These are phyloP conservation scores for Candida glaebosa DNA, from an alignment of 805 yeast species.

Conservation along the genomic window DNA sequence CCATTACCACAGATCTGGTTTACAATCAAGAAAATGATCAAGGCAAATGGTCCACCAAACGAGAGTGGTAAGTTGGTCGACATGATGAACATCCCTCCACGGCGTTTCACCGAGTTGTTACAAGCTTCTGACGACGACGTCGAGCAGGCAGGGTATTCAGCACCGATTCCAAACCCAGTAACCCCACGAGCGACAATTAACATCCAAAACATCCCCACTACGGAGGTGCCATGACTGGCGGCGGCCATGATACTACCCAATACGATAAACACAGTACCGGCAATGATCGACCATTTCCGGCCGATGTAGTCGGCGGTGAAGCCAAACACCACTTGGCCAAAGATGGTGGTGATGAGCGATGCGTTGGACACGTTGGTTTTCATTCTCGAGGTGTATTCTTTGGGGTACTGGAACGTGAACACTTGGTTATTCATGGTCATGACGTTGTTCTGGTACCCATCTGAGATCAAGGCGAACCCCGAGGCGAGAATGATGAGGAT, in stretches of 20 bases:
- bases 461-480: constrained; percentile 73
- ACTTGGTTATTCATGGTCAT: constrained; percentile 68
- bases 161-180: constrained; percentile 77
- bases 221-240: constrained; percentile 60
- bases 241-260: constrained; percentile 65
- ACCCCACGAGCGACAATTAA: constrained; percentile 69
- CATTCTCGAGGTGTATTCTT: constrained; percentile 41
- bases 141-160: constrained; percentile 70
- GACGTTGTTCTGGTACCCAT: constrained; percentile 73
- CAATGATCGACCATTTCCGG: constrained; percentile 66
- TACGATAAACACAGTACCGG: constrained; percentile 59
- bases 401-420: constrained; percentile 47
- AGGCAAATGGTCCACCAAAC: constrained; percentile 77
- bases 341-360: constrained; percentile 62
- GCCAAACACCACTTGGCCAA: constrained; percentile 69
- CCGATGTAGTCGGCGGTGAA: constrained; percentile 62
- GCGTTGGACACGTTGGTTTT: constrained; percentile 69
- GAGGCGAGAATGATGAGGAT: constrained; percentile 54
- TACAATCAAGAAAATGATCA: constrained; percentile 64
- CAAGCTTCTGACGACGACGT: constrained; percentile 72
- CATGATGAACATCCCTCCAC: constrained; percentile 65
- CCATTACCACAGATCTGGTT: constrained; percentile 46
- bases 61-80: constrained; percentile 72
- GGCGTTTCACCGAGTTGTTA: constrained; percentile 56
- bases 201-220: constrained; percentile 75